A percentile compares a stretch with the other conserved stretches of the same genome.
Conservation (phyloP, 2,329 filamentous ascomycete genomes). For the Achaetomium macrosporum region DNA sequence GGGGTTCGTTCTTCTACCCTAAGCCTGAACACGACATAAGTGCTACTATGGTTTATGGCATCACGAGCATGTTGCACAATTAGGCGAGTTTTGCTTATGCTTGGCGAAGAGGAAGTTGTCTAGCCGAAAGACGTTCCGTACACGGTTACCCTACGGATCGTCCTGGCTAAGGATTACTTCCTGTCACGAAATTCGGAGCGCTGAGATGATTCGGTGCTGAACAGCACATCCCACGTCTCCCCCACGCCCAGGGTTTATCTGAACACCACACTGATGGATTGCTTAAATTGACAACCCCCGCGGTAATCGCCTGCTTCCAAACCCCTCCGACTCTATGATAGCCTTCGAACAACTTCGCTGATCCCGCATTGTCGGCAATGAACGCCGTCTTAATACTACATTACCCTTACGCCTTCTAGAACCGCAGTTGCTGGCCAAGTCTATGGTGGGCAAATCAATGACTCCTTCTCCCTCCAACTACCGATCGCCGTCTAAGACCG, state of each 20-base stretch:
- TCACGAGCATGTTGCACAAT: no score
- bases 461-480: no score
- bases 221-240: slow-evolving; percentile 25
- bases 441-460: no score
- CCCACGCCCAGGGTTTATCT: slow-evolving; percentile 19
- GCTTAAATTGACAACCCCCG: slow-evolving; percentile 15
- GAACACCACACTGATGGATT: background rate
- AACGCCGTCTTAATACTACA: background rate
- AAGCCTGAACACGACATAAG: background rate
- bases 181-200: background rate
- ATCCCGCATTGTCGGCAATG: background rate
- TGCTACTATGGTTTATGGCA: background rate
- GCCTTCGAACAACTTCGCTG: background rate
- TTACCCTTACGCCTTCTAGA: background rate
- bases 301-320: background rate
- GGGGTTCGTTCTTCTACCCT: background rate
- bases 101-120: no score
- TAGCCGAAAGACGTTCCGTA: no score
- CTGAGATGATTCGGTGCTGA: slow-evolving; percentile 17
- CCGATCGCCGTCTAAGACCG: background rate
- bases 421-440: no score
- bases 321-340: background rate
- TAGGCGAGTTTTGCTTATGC: no score
- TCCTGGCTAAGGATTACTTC: no score
- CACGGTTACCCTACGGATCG: no score